A percentile compares a stretch with the other conserved stretches of the same genome.
Conservation (phyloP, 2,329 filamentous ascomycete genomes). For the Achaetomium macrosporum region DNA sequence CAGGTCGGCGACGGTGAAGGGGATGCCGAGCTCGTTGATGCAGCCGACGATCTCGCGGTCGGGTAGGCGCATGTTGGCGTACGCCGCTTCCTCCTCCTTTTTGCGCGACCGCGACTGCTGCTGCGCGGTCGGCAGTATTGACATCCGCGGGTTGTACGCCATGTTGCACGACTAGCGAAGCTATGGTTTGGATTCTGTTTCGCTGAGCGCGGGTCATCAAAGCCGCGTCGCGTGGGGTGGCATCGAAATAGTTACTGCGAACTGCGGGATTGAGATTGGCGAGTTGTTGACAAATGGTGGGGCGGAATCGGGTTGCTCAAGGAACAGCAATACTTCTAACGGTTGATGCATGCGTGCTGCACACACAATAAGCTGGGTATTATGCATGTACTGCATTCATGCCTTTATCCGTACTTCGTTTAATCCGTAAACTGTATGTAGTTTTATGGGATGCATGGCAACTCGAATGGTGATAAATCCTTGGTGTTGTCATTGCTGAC, state of each 20-base stretch:
- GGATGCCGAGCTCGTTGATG: conserved; percentile 93
- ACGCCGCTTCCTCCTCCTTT: conserved; percentile 54
- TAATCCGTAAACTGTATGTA: too few species aligned
- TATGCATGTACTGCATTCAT: too few species aligned
- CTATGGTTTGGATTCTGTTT: neutral
- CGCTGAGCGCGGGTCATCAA: neutral
- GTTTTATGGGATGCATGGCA: too few species aligned
- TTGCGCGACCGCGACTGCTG: conserved; percentile 49
- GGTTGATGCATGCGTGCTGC: too few species aligned
- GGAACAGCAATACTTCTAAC: too few species aligned
- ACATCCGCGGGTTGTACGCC: conserved; percentile 56
- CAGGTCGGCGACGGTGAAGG: conserved; percentile 78
- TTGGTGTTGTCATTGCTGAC: too few species aligned
- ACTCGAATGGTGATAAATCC: too few species aligned
- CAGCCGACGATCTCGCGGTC: conserved; percentile 87
- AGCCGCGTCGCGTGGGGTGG: conserved; percentile 4
- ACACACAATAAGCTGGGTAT: too few species aligned
- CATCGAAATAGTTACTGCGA: neutral
- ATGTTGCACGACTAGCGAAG: conserved; percentile 32
- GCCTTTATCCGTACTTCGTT: too few species aligned
- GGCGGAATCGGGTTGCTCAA: too few species aligned
- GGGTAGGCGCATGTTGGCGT: conserved; percentile 55
- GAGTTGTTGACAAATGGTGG: too few species aligned
- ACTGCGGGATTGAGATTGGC: too few species aligned
- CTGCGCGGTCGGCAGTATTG: conserved; percentile 51